These are phyloP conservation scores for Dryadomyces sulphureus DNA, from an alignment of 2,329 filamentous ascomycete genomes.

Conservation along the genomic window DNA sequence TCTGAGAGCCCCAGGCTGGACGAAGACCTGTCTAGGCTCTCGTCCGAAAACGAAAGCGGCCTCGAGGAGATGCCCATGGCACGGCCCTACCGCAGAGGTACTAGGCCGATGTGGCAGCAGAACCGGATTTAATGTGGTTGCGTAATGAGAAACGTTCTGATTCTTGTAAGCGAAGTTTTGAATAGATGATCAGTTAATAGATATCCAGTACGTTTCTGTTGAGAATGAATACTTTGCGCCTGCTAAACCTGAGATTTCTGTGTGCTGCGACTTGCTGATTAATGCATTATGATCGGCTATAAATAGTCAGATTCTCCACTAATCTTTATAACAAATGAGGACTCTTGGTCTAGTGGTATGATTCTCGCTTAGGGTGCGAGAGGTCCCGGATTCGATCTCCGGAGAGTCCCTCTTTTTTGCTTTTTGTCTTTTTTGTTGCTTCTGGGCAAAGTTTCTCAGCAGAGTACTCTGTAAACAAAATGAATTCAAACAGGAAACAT, in stretches of 20 bases:
- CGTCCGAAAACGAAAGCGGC: background rate
- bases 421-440: background rate
- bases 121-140: conserved; percentile 33
- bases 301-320: background rate
- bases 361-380: conserved; percentile 45
- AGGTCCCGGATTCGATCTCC: conserved; percentile 5
- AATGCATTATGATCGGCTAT: background rate
- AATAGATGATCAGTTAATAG: no score
- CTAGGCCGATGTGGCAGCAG: conserved; percentile 39
- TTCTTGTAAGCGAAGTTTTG: no score
- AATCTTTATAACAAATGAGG: background rate
- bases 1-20: no score
- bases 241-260: no score
- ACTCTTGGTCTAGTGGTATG: conserved; percentile 41
- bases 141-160: no score
- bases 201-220: no score
- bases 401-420: conserved; percentile 3
- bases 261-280: no score
- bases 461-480: no score
- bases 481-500: no score
- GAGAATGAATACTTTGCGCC: no score
- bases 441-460: background rate
- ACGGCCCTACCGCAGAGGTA: no score
- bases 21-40: background rate
- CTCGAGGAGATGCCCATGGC: background rate